Base-by-base conservation (phyloP, 164 flowering plant genomes). In the Stephania yunnanensis region DNA sequence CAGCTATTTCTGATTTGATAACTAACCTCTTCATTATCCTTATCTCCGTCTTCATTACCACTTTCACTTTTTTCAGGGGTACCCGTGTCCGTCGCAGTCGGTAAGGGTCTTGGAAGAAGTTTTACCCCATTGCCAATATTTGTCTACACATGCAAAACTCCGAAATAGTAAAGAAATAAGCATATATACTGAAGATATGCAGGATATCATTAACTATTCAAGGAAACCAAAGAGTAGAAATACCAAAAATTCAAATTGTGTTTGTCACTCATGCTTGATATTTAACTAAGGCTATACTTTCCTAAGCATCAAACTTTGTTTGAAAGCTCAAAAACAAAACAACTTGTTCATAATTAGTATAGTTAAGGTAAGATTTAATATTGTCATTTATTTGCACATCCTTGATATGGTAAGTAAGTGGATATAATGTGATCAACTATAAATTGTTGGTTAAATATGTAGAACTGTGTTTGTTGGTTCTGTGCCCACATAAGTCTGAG, bases 31-130 rank as follows among this genome's bases (percentile, higher is more conserved):
- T 61, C 66, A 20, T n/a, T 61, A n/a, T 61, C 66, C 66, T 61
- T 61, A 5, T 61, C 66, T 61, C 66, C 66, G 66, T 84, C 86
- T 72, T 85, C 87, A 64, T 84, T 84, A 68, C 79, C 86, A 74
- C 44, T 83, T 67, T 82, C 86, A 71, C n/a, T 77, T 74, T 82
- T 81, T 63, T 76, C 82, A 20, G 79, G 74, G n/a, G 76, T 55
- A n/a, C 46, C 63, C 17, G 63, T 69, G 48, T 77, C 84, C 73
- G 69, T 70, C 58, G 85, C 68, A 25, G 78, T 44, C 73, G 94
- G 93, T 79, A 85, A 80, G 70, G 97, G 97, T 78, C 85, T 87
- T 52, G 98, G 96, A 78, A 92, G 94, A 73, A 80, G 75, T 80
- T 81, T 86, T 55, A 80, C 69, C 55, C 80, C 68, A 55, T 87